phyloP scores from a whole-genome alignment of 106 monocot genomes.

The Cymbidium sinense region DNA sequence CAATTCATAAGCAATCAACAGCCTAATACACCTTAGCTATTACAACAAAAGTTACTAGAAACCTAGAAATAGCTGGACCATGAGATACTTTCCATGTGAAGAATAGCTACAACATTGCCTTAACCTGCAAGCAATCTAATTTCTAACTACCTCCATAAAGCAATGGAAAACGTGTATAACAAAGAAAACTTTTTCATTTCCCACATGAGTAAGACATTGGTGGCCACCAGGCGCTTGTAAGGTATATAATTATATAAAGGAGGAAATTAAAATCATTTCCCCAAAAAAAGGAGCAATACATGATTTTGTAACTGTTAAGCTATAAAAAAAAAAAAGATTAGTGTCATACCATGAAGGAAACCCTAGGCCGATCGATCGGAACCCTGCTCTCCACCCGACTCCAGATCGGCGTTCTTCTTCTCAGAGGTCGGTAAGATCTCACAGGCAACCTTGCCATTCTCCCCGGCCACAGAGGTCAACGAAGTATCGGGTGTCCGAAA shows the following conservation, averaged over 20 bases:
- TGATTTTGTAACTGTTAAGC: neutral
- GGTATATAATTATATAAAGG: neutral
- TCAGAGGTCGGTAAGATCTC: slow-evolving; percentile 19
- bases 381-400: neutral
- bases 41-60: no score
- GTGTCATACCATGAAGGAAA: neutral
- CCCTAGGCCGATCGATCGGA: slow-evolving; percentile 11
- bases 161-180: no score
- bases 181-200: no score
- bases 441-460: slow-evolving; percentile 10
- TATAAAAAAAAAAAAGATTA: neutral
- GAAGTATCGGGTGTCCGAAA: slow-evolving; percentile 22
- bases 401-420: slow-evolving; percentile 28
- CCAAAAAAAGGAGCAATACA: neutral
- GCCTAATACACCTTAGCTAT: no score
- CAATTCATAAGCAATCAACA: no score
- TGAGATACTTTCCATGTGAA: no score
- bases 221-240: neutral
- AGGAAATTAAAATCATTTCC: neutral
- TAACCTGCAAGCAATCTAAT: no score
- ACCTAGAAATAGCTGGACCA: no score
- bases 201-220: neutral
- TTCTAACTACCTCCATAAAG: no score
- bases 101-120: no score
- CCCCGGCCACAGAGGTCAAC: slow-evolving; percentile 7